Evolutionary conservation across 2,329 filamentous ascomycete species (phyloP), one percentile per base, ranked within the genome.

Genomic region (Aureobasidium sp.): DNA sequence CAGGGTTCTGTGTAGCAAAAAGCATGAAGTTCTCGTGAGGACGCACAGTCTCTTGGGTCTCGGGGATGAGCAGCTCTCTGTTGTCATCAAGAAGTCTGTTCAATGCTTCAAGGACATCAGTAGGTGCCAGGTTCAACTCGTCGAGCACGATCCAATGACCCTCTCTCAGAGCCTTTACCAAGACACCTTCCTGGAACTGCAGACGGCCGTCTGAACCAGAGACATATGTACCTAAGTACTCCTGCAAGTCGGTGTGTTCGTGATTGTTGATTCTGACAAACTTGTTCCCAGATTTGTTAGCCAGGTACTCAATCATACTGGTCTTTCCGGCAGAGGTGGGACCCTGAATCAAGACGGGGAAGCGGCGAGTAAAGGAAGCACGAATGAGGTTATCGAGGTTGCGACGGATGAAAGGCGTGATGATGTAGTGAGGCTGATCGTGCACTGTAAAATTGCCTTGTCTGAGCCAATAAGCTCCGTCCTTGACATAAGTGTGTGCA

Each of bases 211-310:
- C 89, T 0, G 86, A 77, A 27, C 87, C 89, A 2, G 94, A 97
- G 1, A 96, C 81, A 68, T 99, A 99, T 0, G 91, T 96, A 20
- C 94, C 94, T 6, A 99, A 79, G 70, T 99, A 99, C 72, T 99
- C 95, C 74, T 99, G 94, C 41, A 99, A 79, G 73, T 99, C 94
- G 0, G 94, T 99, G 71, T 99, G 94, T 72, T 99, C 95, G 75
- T 99, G 94, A 68, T 99, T 99, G 77, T 99, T 99, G 79, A 99
- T 99, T 64, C 94, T 86, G 47, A 99, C 91, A 71, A 97, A 99
- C 70, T 90, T 94, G 73, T 99, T 96, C 3, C 95, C 94, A 34
- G 91, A 97, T 61, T 90, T 88, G 70, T 96, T 94, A n/a, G 95
- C 93, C 41, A 99, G 82, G 72, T 96, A 97, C 75, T 97, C 93